Base-by-base conservation (phyloP, 805 yeast species). In the Candida glaebosa region DNA sequence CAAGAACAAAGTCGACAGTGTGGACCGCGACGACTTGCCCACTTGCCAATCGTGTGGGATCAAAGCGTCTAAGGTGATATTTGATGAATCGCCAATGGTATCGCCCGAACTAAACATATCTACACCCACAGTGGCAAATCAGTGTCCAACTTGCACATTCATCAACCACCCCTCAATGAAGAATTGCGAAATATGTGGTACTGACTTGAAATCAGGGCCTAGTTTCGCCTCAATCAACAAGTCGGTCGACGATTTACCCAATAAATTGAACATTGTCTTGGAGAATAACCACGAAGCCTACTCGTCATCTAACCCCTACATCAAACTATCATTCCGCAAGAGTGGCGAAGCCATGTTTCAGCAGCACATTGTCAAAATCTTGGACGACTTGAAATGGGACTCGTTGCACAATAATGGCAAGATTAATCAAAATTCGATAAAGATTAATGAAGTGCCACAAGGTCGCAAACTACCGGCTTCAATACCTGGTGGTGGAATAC, bases 131-230 rank as follows among this genome's bases (percentile, higher is more conserved):
- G 18, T 41, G 14, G 16, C 38, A 26, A 69, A 68, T 26, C 71
- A 65, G 45, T 78, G 83, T 45, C 71, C 75, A 0, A 63, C 59
- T 37, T 87, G 95, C 51, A 87, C 98, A 0, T 91, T 89, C 53
- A 64, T 79, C 9, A 93, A 91, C 57, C 96, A 90, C 58, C 85
- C 89, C 0, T 78, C 86, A 2, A 68, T 91, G 70, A 61, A 71
- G 28, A 72, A 70, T 47, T 91, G 99, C 61, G 99, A 91, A 60
- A 75, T 93, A 56, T 91, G 98, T 64, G 96, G 96, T 0, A 69
- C 82, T 0, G 67, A 68, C 38, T 44, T 59, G 18, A 44, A 41
- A 16, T 41, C 54, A 2, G 31, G 35, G 10, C 47, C 53, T 12
- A 32, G 12, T 14, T 19, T 34, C 16, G 8, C n/a, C 17, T 19